phyloP scores from a whole-genome alignment of 2,329 filamentous ascomycete genomes.

The Orbilia oligospora region DNA sequence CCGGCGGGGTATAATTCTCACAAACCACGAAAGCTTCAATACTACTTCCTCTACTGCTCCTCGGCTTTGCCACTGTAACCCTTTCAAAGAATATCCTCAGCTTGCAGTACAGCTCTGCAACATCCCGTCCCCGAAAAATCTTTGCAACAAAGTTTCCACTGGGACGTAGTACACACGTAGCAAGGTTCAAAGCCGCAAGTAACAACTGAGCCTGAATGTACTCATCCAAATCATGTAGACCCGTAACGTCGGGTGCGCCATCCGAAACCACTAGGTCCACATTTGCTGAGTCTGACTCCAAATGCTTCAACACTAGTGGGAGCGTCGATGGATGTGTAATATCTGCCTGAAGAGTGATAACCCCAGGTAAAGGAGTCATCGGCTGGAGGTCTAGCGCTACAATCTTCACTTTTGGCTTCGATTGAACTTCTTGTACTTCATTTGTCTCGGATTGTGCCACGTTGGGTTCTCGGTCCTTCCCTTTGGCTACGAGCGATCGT shows the following conservation, averaged over 20 bases:
- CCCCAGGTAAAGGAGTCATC: constrained; percentile 92
- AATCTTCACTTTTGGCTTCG: constrained; percentile 78
- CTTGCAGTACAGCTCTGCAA: constrained; percentile 95
- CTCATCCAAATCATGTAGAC: constrained; percentile 96
- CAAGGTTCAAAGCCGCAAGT: constrained; percentile 92
- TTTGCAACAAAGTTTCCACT: constrained; percentile 98
- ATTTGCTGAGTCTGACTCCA: constrained; percentile 77
- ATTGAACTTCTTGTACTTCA: constrained; percentile 69
- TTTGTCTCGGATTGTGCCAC: constrained; percentile 67
- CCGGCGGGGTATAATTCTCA: constrained; percentile 85
- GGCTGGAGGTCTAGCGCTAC: constrained; percentile 96
- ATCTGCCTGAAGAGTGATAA: constrained; percentile 91
- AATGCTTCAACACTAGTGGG: constrained; percentile 84
- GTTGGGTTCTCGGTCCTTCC: constrained; percentile 62
- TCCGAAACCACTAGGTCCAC: constrained; percentile 96
- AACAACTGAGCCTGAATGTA: constrained; percentile 97
- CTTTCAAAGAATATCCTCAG: constrained; percentile 89
- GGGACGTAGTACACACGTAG: constrained; percentile 89
- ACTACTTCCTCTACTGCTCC: constrained; percentile 94
- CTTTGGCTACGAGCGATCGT: constrained; percentile 79
- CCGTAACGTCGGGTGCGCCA: constrained; percentile 95
- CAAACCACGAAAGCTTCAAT: constrained; percentile 98
- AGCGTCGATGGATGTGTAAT: constrained; percentile 98
- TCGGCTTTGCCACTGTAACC: constrained; percentile 92
- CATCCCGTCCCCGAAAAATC: constrained; percentile 94